These are phyloP conservation scores for Citrus unshiu DNA, from an alignment of 345 rosid species.

Conservation along the genomic window DNA sequence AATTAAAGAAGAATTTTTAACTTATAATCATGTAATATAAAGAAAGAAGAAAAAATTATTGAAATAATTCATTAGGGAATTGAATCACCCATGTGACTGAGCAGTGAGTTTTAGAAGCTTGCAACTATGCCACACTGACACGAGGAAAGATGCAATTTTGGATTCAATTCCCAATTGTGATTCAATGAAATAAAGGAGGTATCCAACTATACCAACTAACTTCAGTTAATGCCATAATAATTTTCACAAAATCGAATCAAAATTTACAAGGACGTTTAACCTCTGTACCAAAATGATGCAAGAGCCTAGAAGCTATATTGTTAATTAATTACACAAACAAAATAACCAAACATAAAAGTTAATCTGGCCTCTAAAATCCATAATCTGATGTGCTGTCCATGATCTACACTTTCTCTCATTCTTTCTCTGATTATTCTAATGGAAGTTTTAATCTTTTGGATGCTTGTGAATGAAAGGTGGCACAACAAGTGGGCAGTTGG, in stretches of 20 bases:
- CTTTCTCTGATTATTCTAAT: background rate
- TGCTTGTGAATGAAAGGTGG: constrained; percentile 1
- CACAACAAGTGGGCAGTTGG: constrained; percentile 13
- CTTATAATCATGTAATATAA: no score
- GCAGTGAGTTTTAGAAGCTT: background rate
- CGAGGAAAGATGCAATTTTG: background rate
- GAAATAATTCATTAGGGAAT: background rate
- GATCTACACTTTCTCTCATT: background rate
- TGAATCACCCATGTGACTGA: background rate
- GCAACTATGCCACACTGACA: background rate
- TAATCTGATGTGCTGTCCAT: constrained; percentile 2
- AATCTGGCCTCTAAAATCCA: background rate
- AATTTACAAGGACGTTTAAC: background rate
- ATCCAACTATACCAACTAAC: background rate
- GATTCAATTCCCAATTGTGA: background rate
- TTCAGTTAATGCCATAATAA: background rate
- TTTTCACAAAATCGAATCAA: background rate
- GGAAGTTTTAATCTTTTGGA: background rate
- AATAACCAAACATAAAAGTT: background rate
- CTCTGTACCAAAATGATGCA: background rate
- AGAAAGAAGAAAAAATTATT: no score
- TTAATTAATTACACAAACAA: background rate
- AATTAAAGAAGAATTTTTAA: no score
- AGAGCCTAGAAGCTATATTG: background rate
- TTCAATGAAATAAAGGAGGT: background rate